Conservation (phyloP, 768 basidiomycete genomes). For the Termitomyces sp. region DNA sequence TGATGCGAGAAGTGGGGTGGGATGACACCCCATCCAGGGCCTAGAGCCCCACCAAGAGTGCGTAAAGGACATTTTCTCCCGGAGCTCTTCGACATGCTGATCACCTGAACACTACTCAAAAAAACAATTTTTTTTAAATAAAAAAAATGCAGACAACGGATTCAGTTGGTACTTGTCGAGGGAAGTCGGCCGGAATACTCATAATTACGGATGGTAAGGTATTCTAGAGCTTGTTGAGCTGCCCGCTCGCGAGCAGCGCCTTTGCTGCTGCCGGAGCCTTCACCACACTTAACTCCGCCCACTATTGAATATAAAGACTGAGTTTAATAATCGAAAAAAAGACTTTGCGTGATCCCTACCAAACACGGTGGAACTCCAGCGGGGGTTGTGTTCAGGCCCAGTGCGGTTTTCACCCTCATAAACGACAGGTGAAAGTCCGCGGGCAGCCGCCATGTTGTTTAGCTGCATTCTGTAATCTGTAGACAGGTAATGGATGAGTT, state of each 20-base stretch:
- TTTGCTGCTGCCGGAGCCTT: neutral
- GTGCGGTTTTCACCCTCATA: neutral
- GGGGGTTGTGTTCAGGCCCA: constrained; percentile 1
- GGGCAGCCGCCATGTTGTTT: neutral
- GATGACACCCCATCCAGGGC: too few species aligned
- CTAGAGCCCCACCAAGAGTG: too few species aligned
- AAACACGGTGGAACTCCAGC: constrained; percentile 3
- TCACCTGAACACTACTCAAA: too few species aligned
- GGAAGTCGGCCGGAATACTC: neutral
- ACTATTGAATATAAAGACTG: neutral
- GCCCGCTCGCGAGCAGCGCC: neutral
- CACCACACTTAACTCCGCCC: neutral
- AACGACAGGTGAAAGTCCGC: neutral
- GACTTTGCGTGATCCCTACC: neutral
- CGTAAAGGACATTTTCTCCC: too few species aligned
- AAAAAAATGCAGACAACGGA: too few species aligned
- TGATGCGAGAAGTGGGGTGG: too few species aligned
- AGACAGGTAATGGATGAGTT: neutral
- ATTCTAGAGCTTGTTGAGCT: neutral
- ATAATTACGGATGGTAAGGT: neutral
- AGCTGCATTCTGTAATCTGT: constrained; percentile 6
- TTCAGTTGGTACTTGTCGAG: too few species aligned
- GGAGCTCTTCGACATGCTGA: too few species aligned
- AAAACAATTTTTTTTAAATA: too few species aligned
- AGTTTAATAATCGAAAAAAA: neutral